Evolutionary conservation across 2,329 filamentous ascomycete species (phyloP).

Genomic region (Ophiocordyceps robertsii): DNA sequence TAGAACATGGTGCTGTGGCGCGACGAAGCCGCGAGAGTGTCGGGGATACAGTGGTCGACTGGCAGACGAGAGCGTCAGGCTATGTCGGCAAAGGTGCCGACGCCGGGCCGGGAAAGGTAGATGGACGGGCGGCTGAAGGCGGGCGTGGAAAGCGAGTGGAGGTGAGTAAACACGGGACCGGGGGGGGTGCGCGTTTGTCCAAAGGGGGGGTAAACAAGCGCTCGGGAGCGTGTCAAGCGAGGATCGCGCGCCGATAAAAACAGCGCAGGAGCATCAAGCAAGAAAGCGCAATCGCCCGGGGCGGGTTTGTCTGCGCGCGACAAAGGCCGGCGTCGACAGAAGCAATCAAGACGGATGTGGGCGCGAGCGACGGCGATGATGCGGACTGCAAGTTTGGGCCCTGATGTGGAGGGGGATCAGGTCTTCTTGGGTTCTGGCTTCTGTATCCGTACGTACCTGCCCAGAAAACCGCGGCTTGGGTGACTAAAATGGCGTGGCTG

Average conservation of each 20-base stretch:
- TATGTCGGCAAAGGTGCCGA: not conserved
- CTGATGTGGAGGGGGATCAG: conserved; percentile 4
- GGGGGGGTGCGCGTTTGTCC: conserved; percentile 15
- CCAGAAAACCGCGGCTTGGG: too few species aligned
- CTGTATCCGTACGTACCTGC: too few species aligned
- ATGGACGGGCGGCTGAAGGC: conserved; percentile 1
- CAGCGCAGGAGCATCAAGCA: conserved; percentile 16
- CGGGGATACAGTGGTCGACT: not conserved
- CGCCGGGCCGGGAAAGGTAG: conserved; percentile 1
- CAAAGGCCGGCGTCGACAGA: conserved; percentile 8
- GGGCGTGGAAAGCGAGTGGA: conserved; percentile 7
- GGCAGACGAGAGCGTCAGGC: conserved; percentile 3
- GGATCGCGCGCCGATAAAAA: conserved; percentile 15
- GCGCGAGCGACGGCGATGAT: conserved; percentile 6
- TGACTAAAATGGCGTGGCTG: conserved; percentile 26
- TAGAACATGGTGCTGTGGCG: conserved; percentile 68
- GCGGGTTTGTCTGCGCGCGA: conserved; percentile 11
- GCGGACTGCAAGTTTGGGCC: conserved; percentile 5
- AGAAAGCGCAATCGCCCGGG: conserved; percentile 10
- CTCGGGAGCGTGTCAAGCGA: conserved; percentile 11
- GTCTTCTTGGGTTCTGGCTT: conserved; percentile 5
- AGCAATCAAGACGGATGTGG: conserved; percentile 6
- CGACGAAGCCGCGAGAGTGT: conserved; percentile 15
- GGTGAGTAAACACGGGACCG: conserved; percentile 17
- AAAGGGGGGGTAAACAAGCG: conserved; percentile 17